Conservation (phyloP, 495 filamentous ascomycete species). For the Xylaria palmicola region DNA sequence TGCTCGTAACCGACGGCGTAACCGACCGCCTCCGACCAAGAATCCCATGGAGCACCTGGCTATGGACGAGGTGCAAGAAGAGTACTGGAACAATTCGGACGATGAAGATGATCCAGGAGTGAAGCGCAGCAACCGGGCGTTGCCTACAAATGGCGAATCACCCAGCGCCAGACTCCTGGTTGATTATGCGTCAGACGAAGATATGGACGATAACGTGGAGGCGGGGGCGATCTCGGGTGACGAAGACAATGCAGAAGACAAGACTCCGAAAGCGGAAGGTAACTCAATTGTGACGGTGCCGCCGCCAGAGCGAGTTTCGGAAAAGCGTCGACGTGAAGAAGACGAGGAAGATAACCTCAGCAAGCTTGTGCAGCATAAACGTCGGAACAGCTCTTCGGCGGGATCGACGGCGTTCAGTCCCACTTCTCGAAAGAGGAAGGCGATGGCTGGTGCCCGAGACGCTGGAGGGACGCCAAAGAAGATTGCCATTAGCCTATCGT, state of each 20-base stretch:
- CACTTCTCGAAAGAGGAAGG: slow-evolving; percentile 29
- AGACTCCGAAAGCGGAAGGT: slow-evolving; percentile 20
- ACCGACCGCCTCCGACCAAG: slow-evolving; percentile 62
- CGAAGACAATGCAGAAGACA: slow-evolving; percentile 40
- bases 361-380: slow-evolving; percentile 69
- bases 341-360: slow-evolving; percentile 80
- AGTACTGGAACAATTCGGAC: slow-evolving; percentile 92
- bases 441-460: slow-evolving; percentile 23
- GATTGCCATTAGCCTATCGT: slow-evolving; percentile 47
- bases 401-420: slow-evolving; percentile 26
- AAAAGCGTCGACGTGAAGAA: slow-evolving; percentile 88
- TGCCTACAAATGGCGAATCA: slow-evolving; percentile 48
- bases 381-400: slow-evolving; percentile 54
- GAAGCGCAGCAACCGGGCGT: slow-evolving; percentile 28
- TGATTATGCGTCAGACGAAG: slow-evolving; percentile 88
- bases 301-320: slow-evolving; percentile 75
- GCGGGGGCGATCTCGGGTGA: slow-evolving; percentile 40
- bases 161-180: slow-evolving; percentile 72
- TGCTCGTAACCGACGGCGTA: slow-evolving; percentile 58
- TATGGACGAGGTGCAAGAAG: slow-evolving; percentile 83
- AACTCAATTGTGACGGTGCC: slow-evolving; percentile 38
- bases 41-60: slow-evolving; percentile 66
- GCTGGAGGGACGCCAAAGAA: slow-evolving; percentile 34
- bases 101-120: slow-evolving; percentile 70
- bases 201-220: slow-evolving; percentile 53